Percentiles rank a stretch among this genome's conserved stretches.
phyloP scores from a whole-genome alignment of 2,329 filamentous ascomycete species.

The Corynespora cassiicola region DNA sequence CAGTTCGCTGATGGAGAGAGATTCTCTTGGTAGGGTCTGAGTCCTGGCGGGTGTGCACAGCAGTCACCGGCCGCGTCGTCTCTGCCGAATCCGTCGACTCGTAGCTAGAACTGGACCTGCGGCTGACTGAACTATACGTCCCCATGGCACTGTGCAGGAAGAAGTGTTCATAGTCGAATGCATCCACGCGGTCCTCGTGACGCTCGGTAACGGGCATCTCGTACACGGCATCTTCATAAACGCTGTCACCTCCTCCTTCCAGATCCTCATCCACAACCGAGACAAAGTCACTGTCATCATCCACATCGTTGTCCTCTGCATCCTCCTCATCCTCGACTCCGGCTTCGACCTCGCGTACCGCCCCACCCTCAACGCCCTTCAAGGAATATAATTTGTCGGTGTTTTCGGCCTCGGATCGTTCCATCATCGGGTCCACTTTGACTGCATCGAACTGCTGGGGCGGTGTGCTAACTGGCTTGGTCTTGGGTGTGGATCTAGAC shows the following conservation, averaged over 20 bases:
- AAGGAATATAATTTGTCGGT: no score
- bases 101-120: constrained; percentile 62
- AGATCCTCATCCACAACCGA: constrained; percentile 37
- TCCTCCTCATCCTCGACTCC: no score
- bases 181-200: constrained; percentile 92
- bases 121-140: constrained; percentile 67
- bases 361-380: no score
- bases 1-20: constrained; percentile 55
- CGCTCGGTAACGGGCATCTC: constrained; percentile 56
- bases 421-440: background rate
- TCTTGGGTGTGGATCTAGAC: constrained; percentile 12
- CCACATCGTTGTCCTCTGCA: constrained; percentile 40
- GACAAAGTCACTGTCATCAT: constrained; percentile 50
- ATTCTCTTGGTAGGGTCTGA: constrained; percentile 34
- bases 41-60: constrained; percentile 26
- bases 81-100: constrained; percentile 60
- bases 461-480: constrained; percentile 1
- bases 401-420: no score
- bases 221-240: constrained; percentile 55
- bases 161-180: constrained; percentile 96
- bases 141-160: constrained; percentile 93
- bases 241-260: constrained; percentile 35
- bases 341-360: no score
- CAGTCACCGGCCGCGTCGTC: constrained; percentile 53
- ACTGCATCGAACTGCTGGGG: background rate